phyloP scores from a whole-genome alignment of 2,329 filamentous ascomycete species.

The Neoascochyta sp. region DNA sequence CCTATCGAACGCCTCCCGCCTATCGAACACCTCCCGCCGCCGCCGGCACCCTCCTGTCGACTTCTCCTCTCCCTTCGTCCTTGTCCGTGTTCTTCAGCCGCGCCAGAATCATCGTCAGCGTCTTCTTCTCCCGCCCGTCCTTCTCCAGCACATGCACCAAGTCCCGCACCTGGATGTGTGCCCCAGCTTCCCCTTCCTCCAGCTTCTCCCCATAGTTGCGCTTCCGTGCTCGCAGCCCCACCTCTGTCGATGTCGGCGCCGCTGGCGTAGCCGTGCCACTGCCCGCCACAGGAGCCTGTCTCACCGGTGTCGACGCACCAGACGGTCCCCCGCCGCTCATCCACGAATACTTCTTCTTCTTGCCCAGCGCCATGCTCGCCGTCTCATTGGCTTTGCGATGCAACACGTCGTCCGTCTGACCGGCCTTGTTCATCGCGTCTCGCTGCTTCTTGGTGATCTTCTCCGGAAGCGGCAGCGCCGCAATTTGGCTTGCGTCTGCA shows the following conservation, averaged over 20 bases:
- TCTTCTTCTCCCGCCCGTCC: constrained; percentile 65
- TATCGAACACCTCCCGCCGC: constrained; percentile 7
- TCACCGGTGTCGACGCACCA: constrained; percentile 31
- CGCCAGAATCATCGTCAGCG: constrained; percentile 36
- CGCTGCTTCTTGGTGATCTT: constrained; percentile 83
- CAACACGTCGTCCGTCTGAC: constrained; percentile 71
- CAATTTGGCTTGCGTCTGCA: constrained; percentile 20
- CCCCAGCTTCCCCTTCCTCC: constrained; percentile 73
- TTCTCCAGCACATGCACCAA: constrained; percentile 74
- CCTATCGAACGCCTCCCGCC: constrained; percentile 1
- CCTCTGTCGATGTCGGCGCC: constrained; percentile 18
- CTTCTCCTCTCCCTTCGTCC: constrained; percentile 18
- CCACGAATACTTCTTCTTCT: constrained; percentile 70
- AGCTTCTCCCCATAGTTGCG: constrained; percentile 69
- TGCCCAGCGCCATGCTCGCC: constrained; percentile 70
- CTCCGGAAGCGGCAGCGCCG: constrained; percentile 27
- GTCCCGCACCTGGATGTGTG: constrained; percentile 79
- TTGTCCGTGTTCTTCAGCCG: constrained; percentile 30
- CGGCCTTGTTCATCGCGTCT: constrained; percentile 68
- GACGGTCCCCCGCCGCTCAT: constrained; percentile 54
- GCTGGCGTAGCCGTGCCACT: constrained; percentile 27
- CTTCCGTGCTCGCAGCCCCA: constrained; percentile 54
- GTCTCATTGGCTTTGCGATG: constrained; percentile 85
- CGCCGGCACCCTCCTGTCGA: constrained; percentile 7
- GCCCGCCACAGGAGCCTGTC: constrained; percentile 23